Conservation (phyloP, 306 rosid species). For the Ammopiptanthus mongolicus region DNA sequence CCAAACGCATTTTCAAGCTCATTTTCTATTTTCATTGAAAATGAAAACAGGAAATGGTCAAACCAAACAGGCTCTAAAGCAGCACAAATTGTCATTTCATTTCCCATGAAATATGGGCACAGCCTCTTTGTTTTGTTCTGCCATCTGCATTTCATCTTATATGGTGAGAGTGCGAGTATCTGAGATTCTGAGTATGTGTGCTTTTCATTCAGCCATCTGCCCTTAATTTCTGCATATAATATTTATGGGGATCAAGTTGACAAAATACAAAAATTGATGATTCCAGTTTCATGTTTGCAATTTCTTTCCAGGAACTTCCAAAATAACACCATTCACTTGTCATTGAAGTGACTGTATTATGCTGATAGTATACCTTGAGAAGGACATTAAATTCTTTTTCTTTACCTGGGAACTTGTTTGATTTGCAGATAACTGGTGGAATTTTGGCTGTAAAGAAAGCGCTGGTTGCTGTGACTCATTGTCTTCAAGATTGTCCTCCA, state of each 20-base stretch:
- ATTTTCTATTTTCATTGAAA: too few species aligned
- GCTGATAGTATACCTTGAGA: neutral
- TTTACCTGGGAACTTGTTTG: conserved; percentile 21
- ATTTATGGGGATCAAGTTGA: neutral
- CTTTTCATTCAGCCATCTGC: neutral
- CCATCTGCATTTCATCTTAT: neutral
- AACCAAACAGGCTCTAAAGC: too few species aligned
- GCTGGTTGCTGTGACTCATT: conserved; percentile 36
- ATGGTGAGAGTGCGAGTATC: neutral
- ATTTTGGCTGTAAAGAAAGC: conserved; percentile 52
- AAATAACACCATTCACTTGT: neutral
- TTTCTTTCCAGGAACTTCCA: neutral
- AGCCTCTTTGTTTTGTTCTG: neutral
- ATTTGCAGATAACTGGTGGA: conserved; percentile 43
- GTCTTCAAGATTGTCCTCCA: conserved; percentile 54
- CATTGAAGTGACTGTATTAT: neutral
- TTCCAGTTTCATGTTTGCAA: neutral
- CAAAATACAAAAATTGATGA: neutral
- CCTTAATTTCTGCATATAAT: neutral
- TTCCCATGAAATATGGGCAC: neutral
- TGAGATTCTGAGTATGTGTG: neutral
- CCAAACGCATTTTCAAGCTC: too few species aligned
- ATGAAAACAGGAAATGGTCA: too few species aligned
- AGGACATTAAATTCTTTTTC: neutral
- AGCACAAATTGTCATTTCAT: neutral